Conservation (phyloP, 73 alveolate genomes). For the Vitrella brassicaformis region DNA sequence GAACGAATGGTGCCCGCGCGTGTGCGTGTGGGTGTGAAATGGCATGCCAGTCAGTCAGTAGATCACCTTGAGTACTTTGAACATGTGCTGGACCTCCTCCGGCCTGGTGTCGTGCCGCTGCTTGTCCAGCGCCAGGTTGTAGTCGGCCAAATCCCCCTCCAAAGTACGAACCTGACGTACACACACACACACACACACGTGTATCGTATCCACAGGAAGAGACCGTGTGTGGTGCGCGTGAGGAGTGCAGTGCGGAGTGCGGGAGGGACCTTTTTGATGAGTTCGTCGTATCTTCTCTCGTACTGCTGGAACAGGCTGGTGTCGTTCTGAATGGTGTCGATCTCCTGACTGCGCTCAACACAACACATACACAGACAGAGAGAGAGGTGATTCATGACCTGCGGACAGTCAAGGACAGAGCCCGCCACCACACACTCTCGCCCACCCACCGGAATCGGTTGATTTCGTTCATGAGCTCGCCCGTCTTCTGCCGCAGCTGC, state of each 20-base stretch:
- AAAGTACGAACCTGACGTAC: conserved; percentile 47
- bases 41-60: too few species aligned
- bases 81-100: conserved; percentile 70
- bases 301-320: conserved; percentile 44
- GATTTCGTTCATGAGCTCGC: too few species aligned
- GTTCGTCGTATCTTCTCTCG: not conserved
- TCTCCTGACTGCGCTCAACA: conserved; percentile 52
- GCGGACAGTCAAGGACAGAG: too few species aligned
- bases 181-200: not conserved
- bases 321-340: conserved; percentile 59
- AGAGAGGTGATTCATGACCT: not conserved
- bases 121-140: conserved; percentile 75
- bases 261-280: not conserved
- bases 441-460: too few species aligned
- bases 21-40: too few species aligned
- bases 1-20: too few species aligned
- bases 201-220: too few species aligned
- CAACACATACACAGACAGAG: conserved; percentile 3
- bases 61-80: conserved; percentile 59
- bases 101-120: conserved; percentile 60
- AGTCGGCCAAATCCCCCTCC: conserved; percentile 82
- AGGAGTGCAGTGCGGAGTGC: not conserved
- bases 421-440: too few species aligned
- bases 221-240: too few species aligned
- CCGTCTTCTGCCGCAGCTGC: conserved; percentile 45